A percentile compares a stretch with the other conserved stretches of the same genome.
Conservation (phyloP, 352 stramenopile genomes). For the Phytopythium helicoides region DNA sequence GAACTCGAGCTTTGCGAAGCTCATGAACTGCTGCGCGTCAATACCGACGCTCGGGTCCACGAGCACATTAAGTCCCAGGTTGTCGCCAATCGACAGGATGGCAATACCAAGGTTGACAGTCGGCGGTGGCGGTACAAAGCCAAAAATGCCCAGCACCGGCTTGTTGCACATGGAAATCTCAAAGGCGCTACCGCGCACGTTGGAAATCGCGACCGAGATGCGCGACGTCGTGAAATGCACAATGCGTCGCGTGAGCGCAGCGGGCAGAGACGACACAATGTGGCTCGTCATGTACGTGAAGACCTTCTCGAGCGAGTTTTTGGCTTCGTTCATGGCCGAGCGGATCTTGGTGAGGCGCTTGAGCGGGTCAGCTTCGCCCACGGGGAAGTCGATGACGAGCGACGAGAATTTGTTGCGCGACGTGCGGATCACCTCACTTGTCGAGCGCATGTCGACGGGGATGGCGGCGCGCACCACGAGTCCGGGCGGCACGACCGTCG, state of each 20-base stretch:
- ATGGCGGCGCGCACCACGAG: slow-evolving; percentile 70
- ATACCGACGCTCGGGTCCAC: slow-evolving; percentile 70
- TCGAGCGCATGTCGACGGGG: slow-evolving; percentile 75
- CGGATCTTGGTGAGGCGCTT: slow-evolving; percentile 51
- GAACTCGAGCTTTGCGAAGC: slow-evolving; percentile 67
- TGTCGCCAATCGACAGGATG: slow-evolving; percentile 67
- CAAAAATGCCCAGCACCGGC: slow-evolving; percentile 57
- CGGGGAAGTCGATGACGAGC: slow-evolving; percentile 67
- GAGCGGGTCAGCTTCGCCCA: slow-evolving; percentile 46
- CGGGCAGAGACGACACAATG: slow-evolving; percentile 52
- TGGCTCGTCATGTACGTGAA: slow-evolving; percentile 69
- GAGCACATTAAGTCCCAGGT: slow-evolving; percentile 71
- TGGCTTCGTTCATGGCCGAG: slow-evolving; percentile 65
- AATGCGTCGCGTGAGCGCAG: slow-evolving; percentile 42
- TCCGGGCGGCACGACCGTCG: slow-evolving; percentile 22
- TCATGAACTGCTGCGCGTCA: slow-evolving; percentile 59
- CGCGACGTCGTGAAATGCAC: slow-evolving; percentile 55
- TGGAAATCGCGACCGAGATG: slow-evolving; percentile 66
- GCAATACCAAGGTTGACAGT: slow-evolving; percentile 77
- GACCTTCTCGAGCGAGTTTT: slow-evolving; percentile 75
- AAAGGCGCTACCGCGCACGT: slow-evolving; percentile 58
- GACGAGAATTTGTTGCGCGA: slow-evolving; percentile 81
- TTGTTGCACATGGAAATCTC: slow-evolving; percentile 54
- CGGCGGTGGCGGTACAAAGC: slow-evolving; percentile 76
- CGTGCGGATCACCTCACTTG: slow-evolving; percentile 54